These are phyloP conservation scores for Zoysia matrella DNA, from an alignment of 202 grass and related monocot genomes.

Conservation along the genomic window DNA sequence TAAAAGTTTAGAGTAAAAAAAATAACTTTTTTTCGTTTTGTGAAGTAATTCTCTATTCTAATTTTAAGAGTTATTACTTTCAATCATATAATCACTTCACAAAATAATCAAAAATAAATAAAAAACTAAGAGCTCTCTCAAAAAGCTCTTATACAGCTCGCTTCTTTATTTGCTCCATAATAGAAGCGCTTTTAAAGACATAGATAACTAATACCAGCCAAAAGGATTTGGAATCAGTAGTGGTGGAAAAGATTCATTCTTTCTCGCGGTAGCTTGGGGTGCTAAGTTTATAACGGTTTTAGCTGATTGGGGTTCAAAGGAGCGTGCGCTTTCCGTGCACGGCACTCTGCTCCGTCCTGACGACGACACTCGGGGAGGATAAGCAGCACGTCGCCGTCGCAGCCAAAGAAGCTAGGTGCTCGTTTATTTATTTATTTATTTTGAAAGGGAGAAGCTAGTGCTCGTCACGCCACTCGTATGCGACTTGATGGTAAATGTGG, in stretches of 20 bases:
- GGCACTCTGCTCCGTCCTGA: neutral
- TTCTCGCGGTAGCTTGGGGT: neutral
- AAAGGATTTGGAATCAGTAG: neutral
- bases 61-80: too few species aligned
- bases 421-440: too few species aligned
- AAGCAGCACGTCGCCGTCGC: slow-evolving; percentile 42
- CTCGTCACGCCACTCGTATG: too few species aligned
- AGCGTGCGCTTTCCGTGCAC: slow-evolving; percentile 30
- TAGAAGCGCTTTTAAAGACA: neutral
- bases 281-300: neutral
- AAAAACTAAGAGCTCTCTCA: too few species aligned
- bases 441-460: too few species aligned
- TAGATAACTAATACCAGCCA: neutral
- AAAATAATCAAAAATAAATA: too few species aligned
- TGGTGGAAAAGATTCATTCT: slow-evolving; percentile 3
- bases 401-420: neutral
- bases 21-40: too few species aligned
- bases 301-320: neutral
- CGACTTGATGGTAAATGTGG: too few species aligned
- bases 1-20: too few species aligned
- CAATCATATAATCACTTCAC: too few species aligned
- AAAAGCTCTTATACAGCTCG: neutral
- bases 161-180: neutral
- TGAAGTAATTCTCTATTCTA: too few species aligned
- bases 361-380: slow-evolving; percentile 15